Evolutionary conservation across 305 asterid genomes (phyloP), one percentile per base, ranked within the genome.

Genomic region (Stenogyne calaminthoides): DNA sequence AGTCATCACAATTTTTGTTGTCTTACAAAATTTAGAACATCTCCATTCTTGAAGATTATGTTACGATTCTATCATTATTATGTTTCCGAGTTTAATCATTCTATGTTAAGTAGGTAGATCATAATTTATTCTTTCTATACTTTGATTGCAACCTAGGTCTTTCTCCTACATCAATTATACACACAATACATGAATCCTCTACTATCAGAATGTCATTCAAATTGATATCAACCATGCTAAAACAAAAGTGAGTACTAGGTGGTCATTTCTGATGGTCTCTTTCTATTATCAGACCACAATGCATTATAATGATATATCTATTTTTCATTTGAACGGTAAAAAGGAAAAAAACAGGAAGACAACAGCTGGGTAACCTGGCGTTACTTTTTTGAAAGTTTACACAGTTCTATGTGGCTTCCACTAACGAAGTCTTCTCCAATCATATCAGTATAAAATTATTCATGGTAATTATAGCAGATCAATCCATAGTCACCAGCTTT

Each of bases 401-500:
- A 51, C 6, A 8, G 49, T 40, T 6, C 7, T 10, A 25, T n/a
- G 34, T 20, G 36, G 32, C 39, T 37, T 14, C 37, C 39, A 39
- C 11, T 18, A 40, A 64, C 39, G 64, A 12, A 57, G 37, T 56
- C 18, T 16, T 39, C 42, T 40, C 16, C 25, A 7, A 9, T 42
- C n/a, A 11, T 14, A 63, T 46, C 36, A 47, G 12, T 62, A 37
- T 47, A 39, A 25, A 20, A 34, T 34, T 52, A 63, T 8, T 44
- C 2, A 9, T 15, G 1, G 46, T 58, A 16, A 67, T 51, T 0
- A 52, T 27, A 51, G 70, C 44, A 55, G 8, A 47, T 11, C 20
- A 44, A 60, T 40, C 32, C 40, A 37, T 3, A 27, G 20, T 77
- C 62, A 25, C 60, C 16, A 32, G 69, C 20, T 74, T 69, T 39